Evolutionary conservation across 139 green algal species (phyloP).

Genomic region (Chlamydomonas sphaeroides): DNA sequence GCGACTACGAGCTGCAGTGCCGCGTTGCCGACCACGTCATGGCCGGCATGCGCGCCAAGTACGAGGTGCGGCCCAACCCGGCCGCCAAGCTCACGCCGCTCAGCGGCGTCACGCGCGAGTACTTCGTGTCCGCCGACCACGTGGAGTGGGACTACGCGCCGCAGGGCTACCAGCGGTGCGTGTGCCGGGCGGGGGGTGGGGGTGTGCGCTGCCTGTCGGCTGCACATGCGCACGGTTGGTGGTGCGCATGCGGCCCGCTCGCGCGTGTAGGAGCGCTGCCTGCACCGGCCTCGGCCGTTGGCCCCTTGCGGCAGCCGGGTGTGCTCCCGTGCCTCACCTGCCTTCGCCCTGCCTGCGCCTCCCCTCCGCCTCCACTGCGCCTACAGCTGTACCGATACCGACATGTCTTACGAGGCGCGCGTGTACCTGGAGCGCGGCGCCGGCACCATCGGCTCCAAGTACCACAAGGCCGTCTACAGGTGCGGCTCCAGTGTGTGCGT

Average conservation of each 20-base stretch:
- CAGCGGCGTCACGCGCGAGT: slow-evolving; percentile 34
- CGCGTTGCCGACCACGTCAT: slow-evolving; percentile 75
- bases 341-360: no score
- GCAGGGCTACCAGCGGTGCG: slow-evolving; percentile 17
- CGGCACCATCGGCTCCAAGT: slow-evolving; percentile 45
- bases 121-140: slow-evolving; percentile 56
- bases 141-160: slow-evolving; percentile 68
- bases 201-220: no score
- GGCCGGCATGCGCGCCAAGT: slow-evolving; percentile 66
- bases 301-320: no score
- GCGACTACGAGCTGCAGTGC: slow-evolving; percentile 62
- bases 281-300: not conserved
- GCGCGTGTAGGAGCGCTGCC: no score
- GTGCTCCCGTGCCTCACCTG: not conserved
- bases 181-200: no score
- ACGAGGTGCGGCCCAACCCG: slow-evolving; percentile 2
- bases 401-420: not conserved
- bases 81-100: not conserved
- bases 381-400: not conserved
- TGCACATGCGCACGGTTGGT: no score
- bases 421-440: not conserved
- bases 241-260: no score
- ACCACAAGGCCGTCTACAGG: slow-evolving; percentile 54
- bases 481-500: no score
- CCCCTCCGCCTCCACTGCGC: no score